Base-by-base conservation (phyloP, 2,329 filamentous ascomycete species). In the Lojkania enalia region DNA sequence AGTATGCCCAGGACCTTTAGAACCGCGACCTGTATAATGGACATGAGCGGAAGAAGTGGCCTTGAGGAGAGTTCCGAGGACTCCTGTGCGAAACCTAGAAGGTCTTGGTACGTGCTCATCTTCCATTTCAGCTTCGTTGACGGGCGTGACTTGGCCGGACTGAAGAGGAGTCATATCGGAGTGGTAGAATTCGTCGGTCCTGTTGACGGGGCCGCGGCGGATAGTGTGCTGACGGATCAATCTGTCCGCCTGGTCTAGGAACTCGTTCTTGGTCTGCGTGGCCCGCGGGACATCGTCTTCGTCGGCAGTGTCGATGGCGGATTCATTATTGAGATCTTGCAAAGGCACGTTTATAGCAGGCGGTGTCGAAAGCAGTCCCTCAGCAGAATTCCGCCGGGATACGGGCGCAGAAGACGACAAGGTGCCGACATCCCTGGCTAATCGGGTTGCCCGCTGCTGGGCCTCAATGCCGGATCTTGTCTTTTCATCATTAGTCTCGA, bases 1-100 rank as follows among this genome's bases (percentile, higher is more conserved):
- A 7, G 55, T 49, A 33, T 65, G 48, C 23, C 51, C 51, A 6
- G 52, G 40, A 32, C 46, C 44, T 40, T 55, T 55, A 2, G 35
- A 31, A 16, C 52, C 50, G 1, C 38, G 45, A 11, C 50, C 44
- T 18, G 45, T 38, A 5, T 43, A 46, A n/a, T 25, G 7, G 13
- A 31, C 31, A 1, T 51, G 48, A 5, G 44, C 32, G 18, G 56
- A 53, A 14, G 51, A 59, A 3, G 54, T 50, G 14, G 60, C 63
- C 40, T 85, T 88, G 38, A 94, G 73, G 0, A 95, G 73, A 0
- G 84, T 85, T 2, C 85, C 84, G 1, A 95, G 73, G 35, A 92
- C 81, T 20, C 89, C 87, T 20, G 84, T 85, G 38, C 84, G 82
- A 64, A 88, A 91, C 51, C 85, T 80, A 16, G 76, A 71, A 3